phyloP scores from a whole-genome alignment of 371 early-diverging fungal species.

The Mucor racemosus region DNA sequence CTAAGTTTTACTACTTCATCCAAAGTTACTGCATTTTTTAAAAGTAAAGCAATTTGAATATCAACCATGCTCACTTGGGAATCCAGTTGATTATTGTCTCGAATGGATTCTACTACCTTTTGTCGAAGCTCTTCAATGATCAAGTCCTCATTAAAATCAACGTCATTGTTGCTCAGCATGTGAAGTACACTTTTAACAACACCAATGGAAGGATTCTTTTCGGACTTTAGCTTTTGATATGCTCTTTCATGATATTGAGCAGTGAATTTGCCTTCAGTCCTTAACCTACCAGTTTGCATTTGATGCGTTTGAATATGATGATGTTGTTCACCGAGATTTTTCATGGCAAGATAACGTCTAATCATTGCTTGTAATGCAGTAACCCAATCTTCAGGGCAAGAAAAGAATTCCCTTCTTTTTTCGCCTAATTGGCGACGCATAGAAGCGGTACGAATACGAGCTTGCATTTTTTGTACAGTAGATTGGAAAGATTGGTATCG shows the following conservation, averaged over 20 bases:
- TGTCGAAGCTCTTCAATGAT: conserved; percentile 89
- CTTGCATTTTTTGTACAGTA: conserved; percentile 16
- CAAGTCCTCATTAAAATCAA: conserved; percentile 92
- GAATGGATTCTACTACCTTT: conserved; percentile 83
- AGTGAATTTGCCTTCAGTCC: conserved; percentile 11
- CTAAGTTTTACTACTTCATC: conserved; percentile 86
- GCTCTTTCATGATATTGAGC: conserved; percentile 23
- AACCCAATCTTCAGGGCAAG: conserved; percentile 28
- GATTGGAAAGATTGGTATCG: conserved; percentile 23
- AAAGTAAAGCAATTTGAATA: conserved; percentile 95
- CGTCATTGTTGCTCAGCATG: conserved; percentile 88
- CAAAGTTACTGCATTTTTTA: conserved; percentile 95
- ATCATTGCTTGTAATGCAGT: conserved; percentile 26
- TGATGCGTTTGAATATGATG: conserved; percentile 11
- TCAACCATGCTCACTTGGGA: conserved; percentile 89
- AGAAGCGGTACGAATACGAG: conserved; percentile 14
- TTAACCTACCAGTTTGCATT: neutral
- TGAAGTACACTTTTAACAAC: conserved; percentile 89
- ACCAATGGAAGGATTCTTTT: conserved; percentile 80
- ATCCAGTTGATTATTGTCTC: conserved; percentile 90
- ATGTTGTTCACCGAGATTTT: conserved; percentile 2
- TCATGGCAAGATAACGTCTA: conserved; percentile 19
- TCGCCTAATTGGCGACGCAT: conserved; percentile 23
- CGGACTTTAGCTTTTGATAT: conserved; percentile 39
- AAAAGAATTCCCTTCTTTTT: conserved; percentile 22